A percentile compares a stretch with the other conserved stretches of the same genome.
Evolutionary conservation across 2,329 filamentous ascomycete species (phyloP).

Genomic region (Hypoxylon sp.): DNA sequence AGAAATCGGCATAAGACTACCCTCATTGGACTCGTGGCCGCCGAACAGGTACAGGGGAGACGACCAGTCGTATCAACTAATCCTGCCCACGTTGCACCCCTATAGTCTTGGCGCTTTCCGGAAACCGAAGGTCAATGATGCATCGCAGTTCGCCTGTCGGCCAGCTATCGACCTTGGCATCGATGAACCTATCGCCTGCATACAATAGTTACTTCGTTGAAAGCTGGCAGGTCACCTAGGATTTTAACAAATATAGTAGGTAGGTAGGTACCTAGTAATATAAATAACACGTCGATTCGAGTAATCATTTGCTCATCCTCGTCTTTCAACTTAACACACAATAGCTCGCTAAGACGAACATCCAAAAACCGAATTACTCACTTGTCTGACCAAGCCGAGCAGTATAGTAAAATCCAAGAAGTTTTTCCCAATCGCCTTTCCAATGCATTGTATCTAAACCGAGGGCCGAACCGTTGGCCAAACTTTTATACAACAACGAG

Average conservation of each 20-base stretch:
- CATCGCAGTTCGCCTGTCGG: constrained; percentile 20
- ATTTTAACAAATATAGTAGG: not conserved
- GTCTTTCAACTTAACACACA: constrained; percentile 28
- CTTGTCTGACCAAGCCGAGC: constrained; percentile 30
- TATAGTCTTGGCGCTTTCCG: constrained; percentile 36
- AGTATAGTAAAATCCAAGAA: constrained; percentile 41
- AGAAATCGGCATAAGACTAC: constrained; percentile 18
- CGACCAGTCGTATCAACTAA: constrained; percentile 33
- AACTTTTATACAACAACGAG: constrained; percentile 40
- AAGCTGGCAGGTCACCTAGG: constrained; percentile 13
- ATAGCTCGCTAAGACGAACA: constrained; percentile 32
- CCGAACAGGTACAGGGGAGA: constrained; percentile 17
- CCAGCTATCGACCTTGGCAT: constrained; percentile 29
- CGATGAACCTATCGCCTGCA: constrained; percentile 20
- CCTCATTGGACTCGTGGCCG: constrained; percentile 24
- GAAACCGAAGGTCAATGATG: constrained; percentile 40
- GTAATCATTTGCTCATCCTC: constrained; percentile 43
- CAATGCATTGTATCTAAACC: constrained; percentile 39
- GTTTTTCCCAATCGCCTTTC: constrained; percentile 37
- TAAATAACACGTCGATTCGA: constrained; percentile 8
- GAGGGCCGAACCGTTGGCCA: constrained; percentile 26
- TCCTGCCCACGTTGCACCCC: constrained; percentile 33
- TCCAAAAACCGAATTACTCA: constrained; percentile 28
- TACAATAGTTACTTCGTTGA: not conserved
- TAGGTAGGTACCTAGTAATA: not conserved